phyloP scores from a whole-genome alignment of 352 stramenopile species.

The Phytophthora fragariaefolia region DNA sequence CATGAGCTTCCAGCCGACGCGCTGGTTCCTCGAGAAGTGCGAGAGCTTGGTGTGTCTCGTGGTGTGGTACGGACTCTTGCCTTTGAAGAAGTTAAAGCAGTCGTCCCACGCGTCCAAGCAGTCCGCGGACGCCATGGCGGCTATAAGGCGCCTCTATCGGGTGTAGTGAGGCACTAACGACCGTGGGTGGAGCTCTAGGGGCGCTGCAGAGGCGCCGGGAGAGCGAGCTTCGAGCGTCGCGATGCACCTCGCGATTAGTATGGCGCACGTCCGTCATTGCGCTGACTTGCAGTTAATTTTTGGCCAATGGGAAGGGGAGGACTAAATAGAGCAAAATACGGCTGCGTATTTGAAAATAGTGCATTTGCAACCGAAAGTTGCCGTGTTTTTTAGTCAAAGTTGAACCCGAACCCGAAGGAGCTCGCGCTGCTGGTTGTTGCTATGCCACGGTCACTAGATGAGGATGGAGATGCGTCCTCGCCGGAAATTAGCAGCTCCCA shows the following conservation, averaged over 20 bases:
- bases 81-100: conserved; percentile 75
- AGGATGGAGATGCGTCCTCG: conserved; percentile 15
- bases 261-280: conserved; percentile 20
- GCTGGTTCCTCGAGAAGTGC: conserved; percentile 56
- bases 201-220: background rate
- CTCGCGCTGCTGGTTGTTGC: conserved; percentile 23
- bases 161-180: conserved; percentile 8
- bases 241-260: conserved; percentile 7
- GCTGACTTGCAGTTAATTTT: conserved; percentile 19
- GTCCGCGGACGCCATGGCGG: conserved; percentile 28
- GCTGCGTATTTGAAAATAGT: conserved; percentile 5
- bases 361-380: conserved; percentile 12
- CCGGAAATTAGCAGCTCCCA: conserved; percentile 66
- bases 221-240: conserved; percentile 3
- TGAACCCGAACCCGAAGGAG: conserved; percentile 62
- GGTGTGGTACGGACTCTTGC: conserved; percentile 66
- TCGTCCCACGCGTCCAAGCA: conserved; percentile 58
- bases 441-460: conserved; percentile 2
- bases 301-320: conserved; percentile 8
- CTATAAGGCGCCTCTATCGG: background rate
- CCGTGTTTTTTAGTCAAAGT: conserved; percentile 44
- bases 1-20: conserved; percentile 68
- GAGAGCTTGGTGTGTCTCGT: conserved; percentile 50
- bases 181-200: background rate
- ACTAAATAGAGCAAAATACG: conserved; percentile 8